These are phyloP conservation scores for Cochlearia excelsa DNA, from an alignment of 345 rosid species.

Conservation along the genomic window DNA sequence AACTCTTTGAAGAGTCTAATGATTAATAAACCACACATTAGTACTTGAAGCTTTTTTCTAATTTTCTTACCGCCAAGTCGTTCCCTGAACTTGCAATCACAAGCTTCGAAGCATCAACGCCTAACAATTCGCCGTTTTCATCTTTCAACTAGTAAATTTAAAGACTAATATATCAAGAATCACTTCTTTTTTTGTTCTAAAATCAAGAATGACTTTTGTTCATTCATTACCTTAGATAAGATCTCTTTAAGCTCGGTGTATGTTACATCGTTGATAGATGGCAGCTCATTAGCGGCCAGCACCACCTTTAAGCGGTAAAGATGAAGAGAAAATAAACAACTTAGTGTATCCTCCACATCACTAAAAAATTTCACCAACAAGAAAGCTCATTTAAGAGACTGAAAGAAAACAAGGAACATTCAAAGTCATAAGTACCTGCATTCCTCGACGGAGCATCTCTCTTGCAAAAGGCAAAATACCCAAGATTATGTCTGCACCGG, in stretches of 20 bases:
- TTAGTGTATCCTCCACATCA: neutral
- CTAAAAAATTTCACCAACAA: neutral
- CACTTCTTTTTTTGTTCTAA: no score
- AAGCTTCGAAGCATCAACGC: constrained; percentile 83
- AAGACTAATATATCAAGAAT: constrained; percentile 10
- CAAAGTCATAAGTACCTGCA: constrained; percentile 50
- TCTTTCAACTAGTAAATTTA: constrained; percentile 67
- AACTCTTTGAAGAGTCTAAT: no score
- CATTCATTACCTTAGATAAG: constrained; percentile 60
- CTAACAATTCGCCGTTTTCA: constrained; percentile 67
- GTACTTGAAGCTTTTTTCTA: no score
- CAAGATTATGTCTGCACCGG: constrained; percentile 96
- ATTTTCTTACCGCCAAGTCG: constrained; percentile 82
- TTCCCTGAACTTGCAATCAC: constrained; percentile 90
- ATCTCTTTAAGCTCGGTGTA: constrained; percentile 81
- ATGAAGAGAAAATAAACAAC: neutral
- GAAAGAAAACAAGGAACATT: neutral
- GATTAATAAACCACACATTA: no score
- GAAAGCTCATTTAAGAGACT: neutral
- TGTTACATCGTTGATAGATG: constrained; percentile 94
- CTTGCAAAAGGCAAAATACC: constrained; percentile 94
- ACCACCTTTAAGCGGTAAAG: constrained; percentile 57
- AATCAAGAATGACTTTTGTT: neutral
- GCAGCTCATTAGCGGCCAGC: constrained; percentile 95
- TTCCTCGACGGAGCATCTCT: constrained; percentile 81